Conservation (phyloP, 306 rosid genomes). For the Cucumis sativus region Cucumber_9930_V3 NC_026658.2:23764001-23764500, state of each 20-base stretch:
- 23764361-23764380: conserved; percentile 21
- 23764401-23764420: conserved; percentile 8
- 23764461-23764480: not conserved
- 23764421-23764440: not conserved
- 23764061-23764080: not conserved
- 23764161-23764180: not conserved
- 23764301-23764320: not conserved
- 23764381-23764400: conserved; percentile 19
- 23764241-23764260: not conserved
- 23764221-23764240: conserved; percentile 2
- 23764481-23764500: conserved; percentile 6
- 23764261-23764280: not conserved
- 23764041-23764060: not conserved
- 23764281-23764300: not conserved
- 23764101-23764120: not conserved
- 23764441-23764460: not conserved
- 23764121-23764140: not conserved
- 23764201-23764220: not conserved
- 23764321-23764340: not conserved
- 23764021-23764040: not conserved
- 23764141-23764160: not conserved
- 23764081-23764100: not conserved
- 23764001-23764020: not conserved
- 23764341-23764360: conserved; percentile 8
- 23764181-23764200: not conserved